phyloP scores from a whole-genome alignment of 176 grass and related monocot species.

The Oryza punctata region DNA sequence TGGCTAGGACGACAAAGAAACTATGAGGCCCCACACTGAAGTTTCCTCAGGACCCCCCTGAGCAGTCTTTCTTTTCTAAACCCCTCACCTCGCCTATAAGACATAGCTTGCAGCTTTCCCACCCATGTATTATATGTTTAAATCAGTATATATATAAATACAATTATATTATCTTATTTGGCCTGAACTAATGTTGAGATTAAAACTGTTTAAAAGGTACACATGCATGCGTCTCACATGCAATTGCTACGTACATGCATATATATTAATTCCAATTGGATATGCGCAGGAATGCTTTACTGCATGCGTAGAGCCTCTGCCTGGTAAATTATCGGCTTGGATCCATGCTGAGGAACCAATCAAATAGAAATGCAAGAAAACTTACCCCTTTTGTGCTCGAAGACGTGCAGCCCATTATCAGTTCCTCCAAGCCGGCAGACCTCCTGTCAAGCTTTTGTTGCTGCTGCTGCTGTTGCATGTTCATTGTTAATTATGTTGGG shows the following conservation, averaged over 20 bases:
- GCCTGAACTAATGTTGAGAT: background rate
- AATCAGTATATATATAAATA: slow-evolving; percentile 20
- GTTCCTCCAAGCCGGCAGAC: slow-evolving; percentile 90
- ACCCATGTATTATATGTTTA: slow-evolving; percentile 20
- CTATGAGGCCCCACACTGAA: slow-evolving; percentile 51
- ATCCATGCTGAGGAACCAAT: background rate
- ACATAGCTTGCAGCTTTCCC: slow-evolving; percentile 39
- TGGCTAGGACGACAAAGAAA: slow-evolving; percentile 42
- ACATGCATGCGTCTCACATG: background rate
- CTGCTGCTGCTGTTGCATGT: slow-evolving; percentile 48
- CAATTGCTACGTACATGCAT: background rate
- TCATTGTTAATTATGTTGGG: slow-evolving; percentile 49
- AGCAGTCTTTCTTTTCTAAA: slow-evolving; percentile 47
- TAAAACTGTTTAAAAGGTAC: background rate
- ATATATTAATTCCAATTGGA: background rate
- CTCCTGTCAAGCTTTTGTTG: slow-evolving; percentile 82
- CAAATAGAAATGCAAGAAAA: slow-evolving; percentile 35
- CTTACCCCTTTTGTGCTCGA: slow-evolving; percentile 87
- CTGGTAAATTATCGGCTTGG: background rate
- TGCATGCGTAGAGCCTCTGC: too few relatives aligned
- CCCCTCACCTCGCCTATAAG: slow-evolving; percentile 18
- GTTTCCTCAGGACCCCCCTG: slow-evolving; percentile 53
- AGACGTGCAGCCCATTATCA: slow-evolving; percentile 94
- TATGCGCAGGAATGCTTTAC: background rate
- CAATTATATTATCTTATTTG: background rate